Evolutionary conservation across 2,329 filamentous ascomycete genomes (phyloP).

Genomic region (Pyricularia sp.): DNA sequence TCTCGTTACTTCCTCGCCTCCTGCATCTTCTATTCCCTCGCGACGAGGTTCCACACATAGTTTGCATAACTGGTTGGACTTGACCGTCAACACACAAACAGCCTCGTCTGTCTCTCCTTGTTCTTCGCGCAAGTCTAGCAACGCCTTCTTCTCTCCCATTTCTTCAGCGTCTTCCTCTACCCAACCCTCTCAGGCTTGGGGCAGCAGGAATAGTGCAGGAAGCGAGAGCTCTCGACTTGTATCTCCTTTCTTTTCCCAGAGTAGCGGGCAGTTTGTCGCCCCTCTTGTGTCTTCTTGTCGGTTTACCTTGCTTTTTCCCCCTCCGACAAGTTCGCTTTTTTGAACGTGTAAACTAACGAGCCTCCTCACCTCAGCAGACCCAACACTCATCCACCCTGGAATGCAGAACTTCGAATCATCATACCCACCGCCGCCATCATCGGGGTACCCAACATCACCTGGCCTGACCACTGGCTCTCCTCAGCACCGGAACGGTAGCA

Average conservation of each 20-base stretch:
- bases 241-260: constrained; percentile 38
- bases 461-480: constrained; percentile 42
- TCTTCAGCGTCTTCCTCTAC: constrained; percentile 17
- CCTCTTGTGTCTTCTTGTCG: constrained; percentile 38
- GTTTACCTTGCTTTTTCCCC: constrained; percentile 27
- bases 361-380: constrained; percentile 27
- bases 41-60: not conserved
- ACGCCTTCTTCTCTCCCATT: constrained; percentile 18
- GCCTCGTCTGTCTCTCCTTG: constrained; percentile 15
- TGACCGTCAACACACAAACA: constrained; percentile 16
- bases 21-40: constrained; percentile 6
- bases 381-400: constrained; percentile 42
- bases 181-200: constrained; percentile 14
- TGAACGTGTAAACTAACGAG: constrained; percentile 20
- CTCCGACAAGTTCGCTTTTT: not conserved
- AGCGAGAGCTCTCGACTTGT: constrained; percentile 13
- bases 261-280: constrained; percentile 37
- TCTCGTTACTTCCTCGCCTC: constrained; percentile 11
- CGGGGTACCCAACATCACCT: constrained; percentile 46
- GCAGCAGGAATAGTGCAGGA: constrained; percentile 15
- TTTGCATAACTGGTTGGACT: constrained; percentile 1
- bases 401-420: constrained; percentile 36
- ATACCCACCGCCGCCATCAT: constrained; percentile 26
- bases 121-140: constrained; percentile 15
- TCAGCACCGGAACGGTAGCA: constrained; percentile 31